Conservation (phyloP, 306 rosid genomes). For the Vigna unguiculata region DNA sequence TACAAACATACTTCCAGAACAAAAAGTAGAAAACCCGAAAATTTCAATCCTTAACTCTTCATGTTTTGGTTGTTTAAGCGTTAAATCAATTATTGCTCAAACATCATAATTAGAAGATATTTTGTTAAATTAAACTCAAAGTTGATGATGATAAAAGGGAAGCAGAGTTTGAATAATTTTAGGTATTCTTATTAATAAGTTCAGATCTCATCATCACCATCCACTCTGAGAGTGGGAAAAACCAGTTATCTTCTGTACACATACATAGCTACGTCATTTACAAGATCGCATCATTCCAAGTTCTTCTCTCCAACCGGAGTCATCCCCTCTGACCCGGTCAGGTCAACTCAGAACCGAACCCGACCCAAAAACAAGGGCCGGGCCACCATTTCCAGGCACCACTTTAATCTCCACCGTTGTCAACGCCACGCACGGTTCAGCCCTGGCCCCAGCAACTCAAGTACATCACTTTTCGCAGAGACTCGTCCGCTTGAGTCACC, state of each 20-base stretch:
- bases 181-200: constrained; percentile 1
- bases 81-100: not conserved
- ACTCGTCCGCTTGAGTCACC: constrained; percentile 68
- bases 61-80: too few relatives aligned
- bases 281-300: constrained; percentile 23
- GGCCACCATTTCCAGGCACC: constrained; percentile 22
- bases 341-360: constrained; percentile 1
- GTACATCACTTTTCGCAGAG: constrained; percentile 86
- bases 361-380: not conserved
- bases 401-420: constrained; percentile 8
- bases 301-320: constrained; percentile 42
- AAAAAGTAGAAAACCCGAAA: not conserved
- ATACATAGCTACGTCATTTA: constrained; percentile 19
- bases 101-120: not conserved
- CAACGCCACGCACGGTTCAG: constrained; percentile 41
- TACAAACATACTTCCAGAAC: not conserved
- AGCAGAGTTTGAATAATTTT: not conserved
- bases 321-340: constrained; percentile 41
- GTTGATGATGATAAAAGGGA: not conserved
- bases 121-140: not conserved
- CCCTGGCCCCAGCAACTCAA: constrained; percentile 96
- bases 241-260: constrained; percentile 24
- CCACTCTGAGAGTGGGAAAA: not conserved
- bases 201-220: constrained; percentile 5
- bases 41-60: not conserved